Conservation (phyloP, 306 rosid species). For the Acacia melanoxylon region DNA sequence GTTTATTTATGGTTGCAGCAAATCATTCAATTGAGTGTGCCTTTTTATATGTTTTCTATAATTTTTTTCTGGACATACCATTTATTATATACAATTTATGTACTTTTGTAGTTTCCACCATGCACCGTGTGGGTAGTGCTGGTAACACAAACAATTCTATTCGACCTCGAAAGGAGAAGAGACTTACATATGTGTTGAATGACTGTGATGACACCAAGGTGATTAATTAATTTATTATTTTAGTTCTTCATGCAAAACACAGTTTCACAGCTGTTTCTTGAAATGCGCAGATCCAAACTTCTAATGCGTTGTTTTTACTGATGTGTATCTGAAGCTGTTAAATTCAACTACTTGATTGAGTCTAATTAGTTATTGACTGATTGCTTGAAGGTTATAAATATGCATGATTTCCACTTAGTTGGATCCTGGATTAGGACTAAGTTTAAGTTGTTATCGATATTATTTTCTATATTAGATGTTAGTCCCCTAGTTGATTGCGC, state of each 20-base stretch:
- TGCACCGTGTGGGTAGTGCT: conserved; percentile 99
- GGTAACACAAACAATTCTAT: conserved; percentile 81
- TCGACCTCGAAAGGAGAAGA: conserved; percentile 96
- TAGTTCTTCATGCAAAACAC: conserved; percentile 3
- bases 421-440: conserved; percentile 8
- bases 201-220: conserved; percentile 88
- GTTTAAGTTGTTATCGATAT: not conserved
- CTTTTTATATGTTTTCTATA: conserved; percentile 8
- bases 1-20: not conserved
- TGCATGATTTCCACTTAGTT: conserved; percentile 13
- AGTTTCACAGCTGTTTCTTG: conserved; percentile 25
- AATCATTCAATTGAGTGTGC: not conserved
- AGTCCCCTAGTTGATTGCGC: not conserved
- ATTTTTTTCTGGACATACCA: conserved; percentile 15
- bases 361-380: not conserved
- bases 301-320: not conserved
- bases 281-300: not conserved
- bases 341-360: conserved; percentile 9
- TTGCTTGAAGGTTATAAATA: conserved; percentile 2
- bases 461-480: not conserved
- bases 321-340: conserved; percentile 1
- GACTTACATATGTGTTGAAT: conserved; percentile 83
- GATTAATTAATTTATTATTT: conserved; percentile 30
- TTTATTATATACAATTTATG: conserved; percentile 21
- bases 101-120: conserved; percentile 52